Conservation (phyloP, 75 land plant genomes). For the Pinus taeda region DNA sequence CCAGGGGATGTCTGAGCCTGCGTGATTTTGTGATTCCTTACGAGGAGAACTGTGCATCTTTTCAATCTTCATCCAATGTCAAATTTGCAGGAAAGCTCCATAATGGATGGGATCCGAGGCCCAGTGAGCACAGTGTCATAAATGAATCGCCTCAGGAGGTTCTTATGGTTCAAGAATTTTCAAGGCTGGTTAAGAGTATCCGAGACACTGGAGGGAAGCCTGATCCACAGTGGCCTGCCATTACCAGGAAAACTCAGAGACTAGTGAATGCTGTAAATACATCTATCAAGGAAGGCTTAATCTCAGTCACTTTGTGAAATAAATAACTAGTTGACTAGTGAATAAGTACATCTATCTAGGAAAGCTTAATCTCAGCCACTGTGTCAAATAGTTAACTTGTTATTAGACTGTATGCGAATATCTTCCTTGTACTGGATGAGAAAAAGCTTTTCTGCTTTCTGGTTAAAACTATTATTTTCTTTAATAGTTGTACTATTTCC, state of each 20-base stretch:
- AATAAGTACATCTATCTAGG: slow-evolving; percentile 47
- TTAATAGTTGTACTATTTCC: too few relatives aligned
- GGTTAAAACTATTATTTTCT: too few relatives aligned
- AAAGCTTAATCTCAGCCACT: slow-evolving; percentile 1
- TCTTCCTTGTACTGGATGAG: too few relatives aligned
- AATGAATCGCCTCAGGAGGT: slow-evolving; percentile 47
- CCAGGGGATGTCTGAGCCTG: slow-evolving; percentile 38
- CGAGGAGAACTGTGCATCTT: slow-evolving; percentile 28
- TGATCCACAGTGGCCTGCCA: slow-evolving; percentile 36
- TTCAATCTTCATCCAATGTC: slow-evolving; percentile 7
- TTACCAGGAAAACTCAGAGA: slow-evolving; percentile 51
- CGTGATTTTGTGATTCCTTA: slow-evolving; percentile 67
- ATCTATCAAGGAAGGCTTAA: slow-evolving; percentile 35
- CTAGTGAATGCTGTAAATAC: slow-evolving; percentile 46
- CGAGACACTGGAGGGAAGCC: slow-evolving; percentile 10
- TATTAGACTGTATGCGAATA: background rate
- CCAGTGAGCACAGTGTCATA: slow-evolving; percentile 36
- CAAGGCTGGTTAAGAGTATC: slow-evolving; percentile 33
- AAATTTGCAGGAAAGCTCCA: slow-evolving; percentile 14
- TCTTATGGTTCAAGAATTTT: slow-evolving; percentile 54
- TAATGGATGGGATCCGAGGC: slow-evolving; percentile 23
- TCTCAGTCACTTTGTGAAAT: background rate
- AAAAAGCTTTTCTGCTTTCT: too few relatives aligned
- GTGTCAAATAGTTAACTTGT: background rate
- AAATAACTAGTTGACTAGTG: slow-evolving; percentile 10